Base-by-base conservation (phyloP, 352 stramenopile genomes). In the Phytophthora idaei region DNA sequence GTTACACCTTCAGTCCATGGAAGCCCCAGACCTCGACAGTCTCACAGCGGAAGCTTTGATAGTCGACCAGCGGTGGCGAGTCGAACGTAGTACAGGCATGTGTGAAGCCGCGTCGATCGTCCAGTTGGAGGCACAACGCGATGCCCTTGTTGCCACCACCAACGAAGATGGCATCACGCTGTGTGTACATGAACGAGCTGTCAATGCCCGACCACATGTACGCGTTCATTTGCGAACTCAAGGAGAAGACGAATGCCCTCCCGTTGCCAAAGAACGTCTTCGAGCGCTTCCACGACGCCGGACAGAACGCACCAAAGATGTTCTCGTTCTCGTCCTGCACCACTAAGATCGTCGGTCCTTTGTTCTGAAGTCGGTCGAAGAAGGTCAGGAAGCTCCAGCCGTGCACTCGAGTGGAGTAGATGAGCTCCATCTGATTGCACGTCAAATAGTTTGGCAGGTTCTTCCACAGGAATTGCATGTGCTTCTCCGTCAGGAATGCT, bases 321-420 rank as follows among this genome's bases (percentile, higher is more conserved):
- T 90, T 82, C 60, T 90, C 83, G 12, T 72, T 69, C 14, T 80
- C 82, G 61, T 93, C 85, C 44, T 91, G 83, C 5, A 93, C 58
- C 5, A 90, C 80, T 12, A 91, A 21, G 42, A 93, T 71, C 12
- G 85, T 92, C 21, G 85, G 83, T 0, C 84, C 85, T 56, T 87
- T 85, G 61, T 80, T 83, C 47, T 84, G 69, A 9, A 90, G 67
- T 47, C 61, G 69, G 1, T 78, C 60, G 56, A 87, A 93, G 51
- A 92, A 90, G 36, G 78, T 90, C 25, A 93, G 60, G 52, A 83
- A 65, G 57, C 85, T 93, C 78, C 83, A 93, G 11, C 85, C 85
- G 58, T 93, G 83, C 21, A 69, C 64, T 8, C 79, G 78, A 25
- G 81, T 92, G 37, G 74, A 80, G 58, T 81, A 93, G 29, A 74